A percentile compares a stretch with the other conserved stretches of the same genome.
Evolutionary conservation across 441 rosid genomes (phyloP).

Genomic region (Erodium texanum): DNA sequence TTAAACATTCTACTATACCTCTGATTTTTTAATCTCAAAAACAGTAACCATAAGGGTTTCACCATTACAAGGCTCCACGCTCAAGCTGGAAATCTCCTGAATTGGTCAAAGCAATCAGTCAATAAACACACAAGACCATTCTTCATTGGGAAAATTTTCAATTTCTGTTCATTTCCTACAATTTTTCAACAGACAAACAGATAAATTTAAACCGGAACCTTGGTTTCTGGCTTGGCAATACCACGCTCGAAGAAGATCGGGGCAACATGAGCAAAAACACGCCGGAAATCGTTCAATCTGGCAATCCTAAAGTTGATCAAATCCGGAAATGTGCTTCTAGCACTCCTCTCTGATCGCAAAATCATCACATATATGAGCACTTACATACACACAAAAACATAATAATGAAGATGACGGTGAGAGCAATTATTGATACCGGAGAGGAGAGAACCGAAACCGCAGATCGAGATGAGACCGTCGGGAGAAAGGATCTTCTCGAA

Average conservation of each 20-base stretch:
- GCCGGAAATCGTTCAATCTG: conserved; percentile 61
- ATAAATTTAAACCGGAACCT: conserved; percentile 24
- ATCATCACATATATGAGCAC: too few relatives aligned
- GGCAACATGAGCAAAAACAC: conserved; percentile 70
- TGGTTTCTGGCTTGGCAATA: conserved; percentile 75
- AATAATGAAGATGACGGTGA: too few relatives aligned
- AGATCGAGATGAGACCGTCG: conserved; percentile 54
- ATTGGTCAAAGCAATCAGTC: not conserved
- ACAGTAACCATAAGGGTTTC: conserved; percentile 71
- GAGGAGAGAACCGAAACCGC: conserved; percentile 93
- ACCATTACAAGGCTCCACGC: conserved; percentile 73
- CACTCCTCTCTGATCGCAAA: conserved; percentile 63
- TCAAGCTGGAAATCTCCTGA: conserved; percentile 86
- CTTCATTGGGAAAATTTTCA: too few relatives aligned
- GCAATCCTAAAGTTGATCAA: conserved; percentile 72
- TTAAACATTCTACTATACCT: conserved; percentile 32
- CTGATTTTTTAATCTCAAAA: conserved; percentile 60
- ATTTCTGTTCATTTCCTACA: too few relatives aligned
- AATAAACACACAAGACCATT: too few relatives aligned
- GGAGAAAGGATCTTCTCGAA: conserved; percentile 45
- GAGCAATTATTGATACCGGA: too few relatives aligned
- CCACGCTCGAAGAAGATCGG: conserved; percentile 93
- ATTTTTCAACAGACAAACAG: too few relatives aligned
- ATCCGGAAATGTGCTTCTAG: conserved; percentile 80
- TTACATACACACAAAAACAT: too few relatives aligned